Conservation (phyloP, 73 alveolate genomes). For the Symbiodinium natans region DNA sequence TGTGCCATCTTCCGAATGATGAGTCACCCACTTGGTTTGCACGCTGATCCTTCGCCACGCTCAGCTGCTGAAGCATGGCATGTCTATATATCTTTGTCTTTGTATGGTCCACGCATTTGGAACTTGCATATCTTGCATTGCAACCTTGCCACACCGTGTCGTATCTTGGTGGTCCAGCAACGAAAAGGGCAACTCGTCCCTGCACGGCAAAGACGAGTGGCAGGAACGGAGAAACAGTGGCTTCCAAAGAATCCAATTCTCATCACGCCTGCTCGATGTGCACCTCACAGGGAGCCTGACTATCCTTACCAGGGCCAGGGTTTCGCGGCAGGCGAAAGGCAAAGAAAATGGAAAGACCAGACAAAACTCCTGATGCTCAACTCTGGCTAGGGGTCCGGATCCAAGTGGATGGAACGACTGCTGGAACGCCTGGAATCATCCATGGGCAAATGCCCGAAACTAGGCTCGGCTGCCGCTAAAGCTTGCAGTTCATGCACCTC, state of each 20-base stretch:
- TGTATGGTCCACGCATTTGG: too few species aligned
- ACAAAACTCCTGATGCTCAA: not conserved
- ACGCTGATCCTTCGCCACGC: slow-evolving; percentile 72
- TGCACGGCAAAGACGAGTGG: not conserved
- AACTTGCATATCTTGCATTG: too few species aligned
- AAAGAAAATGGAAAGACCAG: not conserved
- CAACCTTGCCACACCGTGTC: slow-evolving; percentile 47
- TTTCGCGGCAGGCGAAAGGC: not conserved
- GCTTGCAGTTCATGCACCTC: not conserved
- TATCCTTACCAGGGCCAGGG: not conserved
- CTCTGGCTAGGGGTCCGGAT: not conserved
- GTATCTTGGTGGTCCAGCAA: slow-evolving; percentile 48
- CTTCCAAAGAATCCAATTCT: not conserved
- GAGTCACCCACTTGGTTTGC: slow-evolving; percentile 61
- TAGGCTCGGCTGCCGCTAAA: not conserved
- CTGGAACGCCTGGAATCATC: slow-evolving; percentile 30
- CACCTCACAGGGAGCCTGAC: slow-evolving; percentile 46
- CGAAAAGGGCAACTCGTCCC: slow-evolving; percentile 78
- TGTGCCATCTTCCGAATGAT: slow-evolving; percentile 29
- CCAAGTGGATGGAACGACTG: slow-evolving; percentile 40
- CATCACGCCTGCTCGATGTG: slow-evolving; percentile 60
- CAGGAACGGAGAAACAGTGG: not conserved
- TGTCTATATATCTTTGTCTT: too few species aligned
- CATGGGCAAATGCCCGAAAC: not conserved
- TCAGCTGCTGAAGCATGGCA: not conserved